Percentiles rank a stretch among this genome's conserved stretches.
Conservation (phyloP, 2,329 filamentous ascomycete species). For the Chaetomium strumarium region DNA sequence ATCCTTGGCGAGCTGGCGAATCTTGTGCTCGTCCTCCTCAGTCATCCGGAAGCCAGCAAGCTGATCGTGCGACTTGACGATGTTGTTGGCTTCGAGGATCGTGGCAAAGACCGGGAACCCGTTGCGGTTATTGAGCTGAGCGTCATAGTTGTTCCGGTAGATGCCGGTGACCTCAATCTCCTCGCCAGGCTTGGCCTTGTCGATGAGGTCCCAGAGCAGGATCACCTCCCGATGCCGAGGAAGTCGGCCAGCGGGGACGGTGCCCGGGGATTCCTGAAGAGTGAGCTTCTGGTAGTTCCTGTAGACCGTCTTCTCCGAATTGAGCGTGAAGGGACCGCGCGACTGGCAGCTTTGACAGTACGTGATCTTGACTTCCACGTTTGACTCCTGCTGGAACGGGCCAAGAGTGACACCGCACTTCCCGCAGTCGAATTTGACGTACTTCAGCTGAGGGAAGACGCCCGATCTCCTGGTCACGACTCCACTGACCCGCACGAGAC, state of each 20-base stretch:
- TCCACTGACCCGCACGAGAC: constrained; percentile 85
- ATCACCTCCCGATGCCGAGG: constrained; percentile 92
- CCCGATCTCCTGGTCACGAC: constrained; percentile 92
- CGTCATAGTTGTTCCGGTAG: constrained; percentile 97
- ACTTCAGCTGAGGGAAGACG: constrained; percentile 96
- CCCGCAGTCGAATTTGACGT: constrained; percentile 94
- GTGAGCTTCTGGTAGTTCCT: constrained; percentile 98
- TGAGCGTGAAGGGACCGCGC: constrained; percentile 87
- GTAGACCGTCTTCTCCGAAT: constrained; percentile 96
- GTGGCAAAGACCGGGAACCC: constrained; percentile 98
- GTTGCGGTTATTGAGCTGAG: constrained; percentile 95
- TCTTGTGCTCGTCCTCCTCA: constrained; percentile 88
- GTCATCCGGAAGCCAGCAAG: constrained; percentile 93
- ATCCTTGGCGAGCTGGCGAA: constrained; percentile 81
- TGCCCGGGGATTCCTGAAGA: constrained; percentile 92
- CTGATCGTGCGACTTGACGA: constrained; percentile 95
- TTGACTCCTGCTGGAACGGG: constrained; percentile 95
- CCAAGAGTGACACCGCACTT: constrained; percentile 91
- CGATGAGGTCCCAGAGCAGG: constrained; percentile 93
- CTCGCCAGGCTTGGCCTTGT: constrained; percentile 92
- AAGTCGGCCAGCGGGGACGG: constrained; percentile 89
- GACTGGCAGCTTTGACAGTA: constrained; percentile 97
- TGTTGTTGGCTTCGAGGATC: constrained; percentile 93
- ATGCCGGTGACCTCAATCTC: constrained; percentile 96
- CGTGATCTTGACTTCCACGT: constrained; percentile 90